These are phyloP conservation scores for Termitomyces titanicus DNA, from an alignment of 768 basidiomycete genomes.

Conservation along the genomic window DNA sequence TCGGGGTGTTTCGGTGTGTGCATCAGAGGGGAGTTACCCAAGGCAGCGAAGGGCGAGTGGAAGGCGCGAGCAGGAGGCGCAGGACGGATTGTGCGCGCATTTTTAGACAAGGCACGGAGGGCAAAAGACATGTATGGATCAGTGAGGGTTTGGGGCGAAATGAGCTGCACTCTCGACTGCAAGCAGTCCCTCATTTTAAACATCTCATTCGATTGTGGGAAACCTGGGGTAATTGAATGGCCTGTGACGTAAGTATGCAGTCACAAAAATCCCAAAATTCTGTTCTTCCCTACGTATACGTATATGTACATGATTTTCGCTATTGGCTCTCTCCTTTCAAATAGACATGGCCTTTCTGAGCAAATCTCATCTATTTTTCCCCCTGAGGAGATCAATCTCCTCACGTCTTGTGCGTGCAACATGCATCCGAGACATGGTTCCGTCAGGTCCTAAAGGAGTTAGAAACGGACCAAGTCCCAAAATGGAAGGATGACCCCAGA, in stretches of 20 bases:
- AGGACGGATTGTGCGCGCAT: conserved; percentile 18
- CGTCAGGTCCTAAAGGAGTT: too few species aligned
- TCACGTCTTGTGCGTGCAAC: too few species aligned
- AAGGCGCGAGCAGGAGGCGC: conserved; percentile 41
- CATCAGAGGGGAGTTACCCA: conserved; percentile 36
- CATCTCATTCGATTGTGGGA: conserved; percentile 20
- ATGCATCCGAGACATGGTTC: neutral
- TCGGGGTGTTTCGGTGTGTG: conserved; percentile 29
- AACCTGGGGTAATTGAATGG: conserved; percentile 25
- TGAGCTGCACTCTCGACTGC: neutral
- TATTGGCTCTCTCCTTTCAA: too few species aligned
- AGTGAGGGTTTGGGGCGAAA: conserved; percentile 6
- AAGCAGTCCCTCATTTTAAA: conserved; percentile 13
- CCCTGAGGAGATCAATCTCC: neutral
- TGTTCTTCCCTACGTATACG: too few species aligned
- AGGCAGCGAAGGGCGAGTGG: conserved; percentile 62
- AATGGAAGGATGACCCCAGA: neutral
- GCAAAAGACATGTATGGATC: conserved; percentile 25
- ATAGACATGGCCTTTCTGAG: too few species aligned
- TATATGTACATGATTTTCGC: too few species aligned
- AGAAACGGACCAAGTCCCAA: neutral
- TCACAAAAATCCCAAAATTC: conserved; percentile 8
- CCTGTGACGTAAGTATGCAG: conserved; percentile 5
- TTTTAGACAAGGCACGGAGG: conserved; percentile 23
- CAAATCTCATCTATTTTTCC: too few species aligned